These are phyloP conservation scores for Globisporangium nunn DNA, from an alignment of 352 stramenopile genomes.

Conservation along the genomic window DNA sequence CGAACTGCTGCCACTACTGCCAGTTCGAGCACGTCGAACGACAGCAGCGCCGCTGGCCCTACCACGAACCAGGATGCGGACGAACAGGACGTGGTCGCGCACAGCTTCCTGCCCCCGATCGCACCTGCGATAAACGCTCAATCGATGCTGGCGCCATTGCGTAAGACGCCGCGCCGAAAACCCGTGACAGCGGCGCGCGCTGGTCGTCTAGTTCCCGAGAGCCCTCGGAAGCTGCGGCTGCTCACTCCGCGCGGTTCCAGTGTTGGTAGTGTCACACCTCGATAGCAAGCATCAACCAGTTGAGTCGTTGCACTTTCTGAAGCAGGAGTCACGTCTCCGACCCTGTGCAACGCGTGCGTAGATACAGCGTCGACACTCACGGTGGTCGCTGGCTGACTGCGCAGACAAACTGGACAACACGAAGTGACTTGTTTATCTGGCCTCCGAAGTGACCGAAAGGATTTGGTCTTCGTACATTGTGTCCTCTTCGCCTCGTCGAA, in stretches of 20 bases:
- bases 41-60: background rate
- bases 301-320: background rate
- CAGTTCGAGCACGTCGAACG: constrained; percentile 1
- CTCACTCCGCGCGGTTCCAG: constrained; percentile 12
- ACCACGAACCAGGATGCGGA: constrained; percentile 13
- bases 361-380: background rate
- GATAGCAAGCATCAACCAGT: background rate
- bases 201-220: constrained; percentile 29
- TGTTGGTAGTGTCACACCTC: constrained; percentile 2
- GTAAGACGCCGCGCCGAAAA: constrained; percentile 45
- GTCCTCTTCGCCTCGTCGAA: too few relatives aligned
- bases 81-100: constrained; percentile 33
- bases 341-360: background rate
- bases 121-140: background rate
- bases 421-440: too few relatives aligned
- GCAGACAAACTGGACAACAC: too few relatives aligned
- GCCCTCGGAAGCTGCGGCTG: constrained; percentile 34
- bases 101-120: constrained; percentile 30
- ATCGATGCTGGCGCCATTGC: constrained; percentile 16
- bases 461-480: too few relatives aligned
- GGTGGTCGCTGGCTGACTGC: too few relatives aligned
- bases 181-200: constrained; percentile 34
- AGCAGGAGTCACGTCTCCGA: background rate
- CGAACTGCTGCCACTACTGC: constrained; percentile 11
- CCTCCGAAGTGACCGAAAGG: too few relatives aligned